phyloP scores from a whole-genome alignment of 2,329 filamentous ascomycete genomes.

The Penicillium sp. region DNA sequence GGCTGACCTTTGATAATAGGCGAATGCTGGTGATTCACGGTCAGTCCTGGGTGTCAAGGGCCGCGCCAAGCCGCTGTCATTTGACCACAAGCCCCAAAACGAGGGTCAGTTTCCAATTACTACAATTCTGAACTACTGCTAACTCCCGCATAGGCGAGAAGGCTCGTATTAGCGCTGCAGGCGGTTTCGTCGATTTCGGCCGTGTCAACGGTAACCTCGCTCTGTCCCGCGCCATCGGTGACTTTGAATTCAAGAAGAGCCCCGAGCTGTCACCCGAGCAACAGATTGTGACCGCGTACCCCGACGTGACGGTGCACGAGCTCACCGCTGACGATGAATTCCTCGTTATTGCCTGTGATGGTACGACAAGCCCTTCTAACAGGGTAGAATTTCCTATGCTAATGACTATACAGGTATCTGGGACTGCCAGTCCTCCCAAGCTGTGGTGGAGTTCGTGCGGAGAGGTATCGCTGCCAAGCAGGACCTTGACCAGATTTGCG shows the following conservation, averaged over 20 bases:
- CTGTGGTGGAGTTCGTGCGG: slow-evolving; percentile 92
- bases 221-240: slow-evolving; percentile 91
- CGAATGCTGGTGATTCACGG: slow-evolving; percentile 94
- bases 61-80: slow-evolving; percentile 94
- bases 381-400: not conserved
- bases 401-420: slow-evolving; percentile 71
- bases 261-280: slow-evolving; percentile 94
- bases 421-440: slow-evolving; percentile 98
- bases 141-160: slow-evolving; percentile 67
- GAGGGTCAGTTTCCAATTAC: slow-evolving; percentile 60
- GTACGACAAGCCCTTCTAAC: slow-evolving; percentile 48
- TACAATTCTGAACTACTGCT: slow-evolving; percentile 7
- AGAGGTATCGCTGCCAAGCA: slow-evolving; percentile 96
- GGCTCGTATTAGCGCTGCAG: slow-evolving; percentile 88
- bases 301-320: slow-evolving; percentile 88
- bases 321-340: slow-evolving; percentile 93
- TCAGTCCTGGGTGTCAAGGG: slow-evolving; percentile 95
- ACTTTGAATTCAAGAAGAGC: slow-evolving; percentile 99
- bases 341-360: slow-evolving; percentile 84
- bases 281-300: slow-evolving; percentile 95
- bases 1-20: slow-evolving; percentile 51
- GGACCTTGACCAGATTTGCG: slow-evolving; percentile 88
- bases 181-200: slow-evolving; percentile 96
- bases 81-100: slow-evolving; percentile 98
- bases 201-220: slow-evolving; percentile 97